Evolutionary conservation across 208 protist genomes (phyloP).

Genomic region (Trypanosoma mega): DNA sequence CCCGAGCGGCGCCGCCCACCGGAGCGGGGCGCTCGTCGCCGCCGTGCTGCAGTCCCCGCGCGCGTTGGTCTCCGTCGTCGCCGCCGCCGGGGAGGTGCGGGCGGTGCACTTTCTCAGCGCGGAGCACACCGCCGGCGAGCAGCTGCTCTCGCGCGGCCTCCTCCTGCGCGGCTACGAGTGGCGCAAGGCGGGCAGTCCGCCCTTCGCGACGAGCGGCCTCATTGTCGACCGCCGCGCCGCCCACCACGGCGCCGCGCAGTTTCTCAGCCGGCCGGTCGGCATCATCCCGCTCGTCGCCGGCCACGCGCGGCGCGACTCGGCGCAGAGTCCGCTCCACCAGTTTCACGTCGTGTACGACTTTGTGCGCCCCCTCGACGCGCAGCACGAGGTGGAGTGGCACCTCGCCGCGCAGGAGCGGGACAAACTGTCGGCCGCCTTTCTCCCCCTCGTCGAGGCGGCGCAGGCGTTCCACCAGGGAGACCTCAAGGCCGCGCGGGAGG

Average conservation of each 20-base stretch:
- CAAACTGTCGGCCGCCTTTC: conserved; percentile 40
- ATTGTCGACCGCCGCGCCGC: conserved; percentile 52
- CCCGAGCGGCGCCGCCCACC: conserved; percentile 22
- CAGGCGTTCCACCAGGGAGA: conserved; percentile 62
- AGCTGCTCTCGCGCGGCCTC: conserved; percentile 46
- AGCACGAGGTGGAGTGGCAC: conserved; percentile 68
- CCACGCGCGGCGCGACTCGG: not conserved
- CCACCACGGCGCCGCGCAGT: conserved; percentile 40
- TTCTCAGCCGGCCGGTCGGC: conserved; percentile 61
- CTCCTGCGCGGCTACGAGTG: conserved; percentile 31
- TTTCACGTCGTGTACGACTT: conserved; percentile 66
- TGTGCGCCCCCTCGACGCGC: conserved; percentile 30
- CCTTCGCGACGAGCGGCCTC: conserved; percentile 41
- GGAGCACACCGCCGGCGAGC: conserved; percentile 42
- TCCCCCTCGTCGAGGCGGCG: conserved; percentile 51
- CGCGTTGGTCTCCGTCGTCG: conserved; percentile 55
- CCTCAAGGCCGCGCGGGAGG: conserved; percentile 22
- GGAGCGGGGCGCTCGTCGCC: conserved; percentile 38
- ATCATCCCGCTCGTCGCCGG: conserved; percentile 16
- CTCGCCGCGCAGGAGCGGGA: conserved; percentile 62
- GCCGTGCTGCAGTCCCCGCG: conserved; percentile 59
- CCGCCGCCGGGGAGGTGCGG: conserved; percentile 32
- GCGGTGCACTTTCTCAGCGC: conserved; percentile 60
- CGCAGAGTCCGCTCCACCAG: conserved; percentile 9
- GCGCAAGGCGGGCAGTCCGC: conserved; percentile 2